Percentiles rank a stretch among this genome's conserved stretches.
These are phyloP conservation scores for Leccinum subtestaceum DNA, from an alignment of 768 basidiomycete species.

Conservation along the genomic window DNA sequence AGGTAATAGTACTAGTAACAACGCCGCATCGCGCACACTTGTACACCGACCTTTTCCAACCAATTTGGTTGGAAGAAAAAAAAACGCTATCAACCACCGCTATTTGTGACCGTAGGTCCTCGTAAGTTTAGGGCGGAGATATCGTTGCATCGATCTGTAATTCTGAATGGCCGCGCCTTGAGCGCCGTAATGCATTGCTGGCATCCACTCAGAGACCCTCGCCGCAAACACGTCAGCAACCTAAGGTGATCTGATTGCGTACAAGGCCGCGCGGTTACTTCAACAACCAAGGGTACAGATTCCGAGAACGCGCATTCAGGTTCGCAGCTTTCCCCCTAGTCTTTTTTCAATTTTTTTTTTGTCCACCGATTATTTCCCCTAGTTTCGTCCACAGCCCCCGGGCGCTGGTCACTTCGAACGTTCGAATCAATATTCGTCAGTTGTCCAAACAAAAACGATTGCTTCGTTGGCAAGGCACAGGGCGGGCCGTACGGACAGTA, in stretches of 20 bases:
- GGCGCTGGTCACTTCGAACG: constrained; percentile 10
- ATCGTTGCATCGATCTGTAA: constrained; percentile 2
- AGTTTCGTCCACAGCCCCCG: constrained; percentile 15
- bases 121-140: constrained; percentile 24
- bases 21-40: background rate
- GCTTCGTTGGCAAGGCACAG: constrained; percentile 19
- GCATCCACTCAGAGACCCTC: constrained; percentile 28
- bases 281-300: constrained; percentile 24
- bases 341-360: constrained; percentile 10
- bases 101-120: constrained; percentile 9
- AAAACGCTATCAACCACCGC: background rate
- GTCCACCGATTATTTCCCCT: constrained; percentile 7
- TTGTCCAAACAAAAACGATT: constrained; percentile 9
- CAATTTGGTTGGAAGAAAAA: background rate
- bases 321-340: constrained; percentile 14
- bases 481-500: constrained; percentile 6
- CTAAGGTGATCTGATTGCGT: constrained; percentile 26
- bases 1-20: constrained; percentile 4
- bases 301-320: constrained; percentile 27
- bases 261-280: constrained; percentile 18
- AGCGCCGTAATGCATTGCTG: constrained; percentile 31
- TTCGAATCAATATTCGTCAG: constrained; percentile 9
- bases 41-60: constrained; percentile 4
- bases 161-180: constrained; percentile 3
- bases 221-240: constrained; percentile 28